Evolutionary conservation across 805 yeast species (phyloP), one percentile per base, ranked within the genome.

Genomic region (Saccharomycopsis malanga): DNA sequence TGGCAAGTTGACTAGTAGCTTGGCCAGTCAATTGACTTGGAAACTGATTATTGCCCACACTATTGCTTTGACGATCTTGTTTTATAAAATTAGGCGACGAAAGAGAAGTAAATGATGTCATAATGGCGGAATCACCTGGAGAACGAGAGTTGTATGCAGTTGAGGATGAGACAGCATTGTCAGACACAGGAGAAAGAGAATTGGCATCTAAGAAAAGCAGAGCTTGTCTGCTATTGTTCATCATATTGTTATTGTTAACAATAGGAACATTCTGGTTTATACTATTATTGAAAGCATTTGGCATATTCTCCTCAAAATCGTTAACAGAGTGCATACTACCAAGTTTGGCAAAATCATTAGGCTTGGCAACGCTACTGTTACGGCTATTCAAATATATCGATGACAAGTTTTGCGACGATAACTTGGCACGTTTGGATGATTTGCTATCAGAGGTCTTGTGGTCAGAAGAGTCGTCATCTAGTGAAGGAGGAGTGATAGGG

Each of bases 181-280:
- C 53, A 10, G 53, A 46, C 5, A 20, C n/a, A 21, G 50, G 50
- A 5, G 45, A 39, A 12, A 46, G 42, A 4, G 42, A 39, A 22
- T 34, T 48, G 14, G 42, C 21, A 38, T 41, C 49, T n/a, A 37
- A 22, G 24, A 42, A 34, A 34, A 21, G 9, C 14, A 14, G n/a
- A 34, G n/a, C n/a, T n/a, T n/a, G n/a, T n/a, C n/a, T 21, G 40
- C 7, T 12, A 25, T 41, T 49, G 30, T 35, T 35, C 24, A 17
- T 44, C 36, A 30, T 34, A 44, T 32, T 43, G 30, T 29, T n/a
- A 43, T 43, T 49, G 42, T 50, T 57, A 40, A 48, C 56, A 18
- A n/a, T 34, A 20, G 20, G 18, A 5, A 17, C 25, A 39, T 34
- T 39, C 21, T 18, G 37, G 15, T 21, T 36, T n/a, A 36, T 44